Evolutionary conservation across 345 rosid genomes (phyloP).

Genomic region (Diplotaxis tenuifolia): DNA sequence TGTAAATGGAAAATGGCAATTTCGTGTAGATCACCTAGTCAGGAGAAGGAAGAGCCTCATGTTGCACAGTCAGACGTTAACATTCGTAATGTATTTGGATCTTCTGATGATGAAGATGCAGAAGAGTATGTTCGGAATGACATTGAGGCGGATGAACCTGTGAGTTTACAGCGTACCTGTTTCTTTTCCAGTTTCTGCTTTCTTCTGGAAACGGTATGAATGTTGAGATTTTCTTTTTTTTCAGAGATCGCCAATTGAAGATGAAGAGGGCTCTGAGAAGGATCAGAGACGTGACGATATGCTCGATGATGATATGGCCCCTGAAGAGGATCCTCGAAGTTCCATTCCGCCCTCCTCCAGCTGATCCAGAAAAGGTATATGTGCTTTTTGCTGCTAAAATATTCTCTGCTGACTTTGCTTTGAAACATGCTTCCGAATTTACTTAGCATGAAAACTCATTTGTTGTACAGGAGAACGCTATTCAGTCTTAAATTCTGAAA

Average conservation of each 20-base stretch:
- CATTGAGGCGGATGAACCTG: slow-evolving; percentile 61
- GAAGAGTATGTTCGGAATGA: slow-evolving; percentile 69
- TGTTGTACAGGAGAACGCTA: slow-evolving; percentile 12
- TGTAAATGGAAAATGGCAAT: slow-evolving; percentile 19
- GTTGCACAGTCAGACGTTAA: slow-evolving; percentile 65
- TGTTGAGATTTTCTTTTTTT: slow-evolving; percentile 3
- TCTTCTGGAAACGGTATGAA: neutral
- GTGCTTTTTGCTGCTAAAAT: slow-evolving; percentile 6
- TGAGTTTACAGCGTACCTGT: slow-evolving; percentile 33
- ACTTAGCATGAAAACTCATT: slow-evolving; percentile 19
- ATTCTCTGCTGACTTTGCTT: neutral
- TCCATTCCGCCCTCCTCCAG: slow-evolving; percentile 83
- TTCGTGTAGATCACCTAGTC: slow-evolving; percentile 56
- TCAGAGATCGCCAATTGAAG: slow-evolving; percentile 78
- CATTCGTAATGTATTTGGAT: slow-evolving; percentile 98
- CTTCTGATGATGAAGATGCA: slow-evolving; percentile 90
- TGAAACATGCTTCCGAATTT: slow-evolving; percentile 13
- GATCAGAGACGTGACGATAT: slow-evolving; percentile 65
- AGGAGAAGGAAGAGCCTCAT: slow-evolving; percentile 64
- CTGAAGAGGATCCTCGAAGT: slow-evolving; percentile 83
- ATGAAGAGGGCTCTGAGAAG: slow-evolving; percentile 76
- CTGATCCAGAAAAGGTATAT: slow-evolving; percentile 67
- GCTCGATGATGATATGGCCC: slow-evolving; percentile 42
- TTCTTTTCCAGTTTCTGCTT: slow-evolving; percentile 11
- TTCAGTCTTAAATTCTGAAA: neutral